Base-by-base conservation (phyloP, 2,329 filamentous ascomycete genomes). In the Hypomyces perniciosus region DNA sequence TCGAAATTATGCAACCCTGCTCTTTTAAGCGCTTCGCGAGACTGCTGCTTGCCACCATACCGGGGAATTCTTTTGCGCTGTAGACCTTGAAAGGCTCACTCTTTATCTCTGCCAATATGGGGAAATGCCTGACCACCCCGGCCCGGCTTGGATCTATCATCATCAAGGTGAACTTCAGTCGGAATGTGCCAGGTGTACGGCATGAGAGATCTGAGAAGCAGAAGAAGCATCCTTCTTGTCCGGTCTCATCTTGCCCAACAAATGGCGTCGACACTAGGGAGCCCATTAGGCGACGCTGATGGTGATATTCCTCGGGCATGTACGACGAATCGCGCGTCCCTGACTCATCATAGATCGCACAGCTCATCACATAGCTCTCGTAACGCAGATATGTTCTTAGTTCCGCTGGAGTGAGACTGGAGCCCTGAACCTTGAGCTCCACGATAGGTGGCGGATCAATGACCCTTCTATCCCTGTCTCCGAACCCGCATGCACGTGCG, bases 381-480 rank as follows among this genome's bases (percentile, higher is more conserved):
- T 84, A 81, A 38, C 80, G 77, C 28, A 86, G 63, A 43, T 72
- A 72, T 2, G 64, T 62, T 35, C 61, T 66, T 12, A 74, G 68
- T 56, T 88, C 83, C 42, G 81, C 78, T 38, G 73, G 68, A 8
- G 79, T 74, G 28, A 77, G 63, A 20, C 64, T 72, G 1, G 79
- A 74, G 54, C 85, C 79, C 46, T 81, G 79, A 50, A 90, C 79
- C 29, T 75, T 72, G 43, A 92, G 78, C 63, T 92, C 83, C 26
- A 93, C 79, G 61, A 93, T 92, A 10, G 88, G 88, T 2, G 88
- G 88, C 38, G 88, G 88, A 62, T 93, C 88, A 56, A 93, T 88
- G 12, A 90, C 87, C 55, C 88, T 79, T 37, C 88, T 80, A 63
- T 93, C 88, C 56, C 88, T 78, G 67, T 92, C 88, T 54, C 88